Conservation (phyloP, 2,329 filamentous ascomycete species). For the Sporothrix sp. region DNA sequence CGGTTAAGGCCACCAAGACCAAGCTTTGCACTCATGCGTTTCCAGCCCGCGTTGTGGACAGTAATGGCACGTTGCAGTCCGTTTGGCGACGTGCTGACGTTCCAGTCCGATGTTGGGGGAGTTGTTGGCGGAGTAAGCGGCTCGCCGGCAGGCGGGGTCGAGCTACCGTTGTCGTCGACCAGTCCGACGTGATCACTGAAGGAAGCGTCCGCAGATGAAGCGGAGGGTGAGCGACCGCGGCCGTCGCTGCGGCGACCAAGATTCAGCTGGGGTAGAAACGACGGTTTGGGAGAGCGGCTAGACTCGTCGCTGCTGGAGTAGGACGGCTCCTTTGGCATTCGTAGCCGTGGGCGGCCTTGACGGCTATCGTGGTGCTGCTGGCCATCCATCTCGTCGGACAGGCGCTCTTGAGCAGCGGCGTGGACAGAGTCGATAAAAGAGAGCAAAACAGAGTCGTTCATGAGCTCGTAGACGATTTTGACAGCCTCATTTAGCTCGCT, state of each 20-base stretch:
- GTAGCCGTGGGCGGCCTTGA: constrained; percentile 31
- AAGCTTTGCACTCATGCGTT: constrained; percentile 53
- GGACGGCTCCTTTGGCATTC: constrained; percentile 27
- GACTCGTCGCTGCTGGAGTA: constrained; percentile 26
- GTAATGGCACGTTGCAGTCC: constrained; percentile 44
- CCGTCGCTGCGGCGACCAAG: constrained; percentile 29
- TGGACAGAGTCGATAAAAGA: constrained; percentile 69
- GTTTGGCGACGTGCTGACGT: constrained; percentile 42
- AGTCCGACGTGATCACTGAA: constrained; percentile 38
- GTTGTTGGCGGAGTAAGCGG: constrained; percentile 68
- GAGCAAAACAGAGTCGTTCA: constrained; percentile 92
- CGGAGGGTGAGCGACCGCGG: constrained; percentile 32
- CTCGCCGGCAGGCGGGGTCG: constrained; percentile 46
- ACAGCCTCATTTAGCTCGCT: constrained; percentile 72
- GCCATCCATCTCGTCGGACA: not conserved
- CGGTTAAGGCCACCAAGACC: constrained; percentile 37
- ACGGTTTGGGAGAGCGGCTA: constrained; percentile 35
- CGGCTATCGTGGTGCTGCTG: constrained; percentile 15
- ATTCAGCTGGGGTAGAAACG: constrained; percentile 34
- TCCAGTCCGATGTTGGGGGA: constrained; percentile 53
- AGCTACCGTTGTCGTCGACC: constrained; percentile 56
- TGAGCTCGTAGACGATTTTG: constrained; percentile 82
- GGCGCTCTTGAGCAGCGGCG: constrained; percentile 17
- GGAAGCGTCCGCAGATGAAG: constrained; percentile 36
- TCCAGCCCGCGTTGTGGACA: constrained; percentile 51